phyloP scores from a whole-genome alignment of 2,329 filamentous ascomycete species.

The Alternaria infectoria region DNA sequence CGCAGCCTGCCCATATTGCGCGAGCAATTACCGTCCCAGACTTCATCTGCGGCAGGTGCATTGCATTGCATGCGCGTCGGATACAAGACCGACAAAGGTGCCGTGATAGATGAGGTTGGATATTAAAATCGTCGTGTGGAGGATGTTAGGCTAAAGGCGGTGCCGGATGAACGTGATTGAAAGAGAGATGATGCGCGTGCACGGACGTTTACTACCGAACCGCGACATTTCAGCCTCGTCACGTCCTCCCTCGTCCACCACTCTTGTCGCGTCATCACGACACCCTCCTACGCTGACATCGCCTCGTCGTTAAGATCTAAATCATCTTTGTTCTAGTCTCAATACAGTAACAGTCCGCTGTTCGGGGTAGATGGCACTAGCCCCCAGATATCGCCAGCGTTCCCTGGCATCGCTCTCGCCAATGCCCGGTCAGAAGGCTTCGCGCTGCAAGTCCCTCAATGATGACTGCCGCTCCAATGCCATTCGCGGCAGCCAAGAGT shows the following conservation, averaged over 20 bases:
- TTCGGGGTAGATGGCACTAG: conserved; percentile 37
- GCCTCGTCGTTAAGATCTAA: conserved; percentile 21
- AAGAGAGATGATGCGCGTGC: conserved; percentile 30
- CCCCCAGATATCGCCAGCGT: conserved; percentile 6
- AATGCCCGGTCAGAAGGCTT: conserved; percentile 40
- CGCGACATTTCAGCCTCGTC: conserved; percentile 34
- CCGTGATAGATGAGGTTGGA: conserved; percentile 34
- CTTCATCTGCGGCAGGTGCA: conserved; percentile 27
- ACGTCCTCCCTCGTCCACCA: conserved; percentile 24
- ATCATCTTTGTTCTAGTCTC: conserved; percentile 13
- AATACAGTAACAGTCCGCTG: conserved; percentile 21
- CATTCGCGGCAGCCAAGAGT: conserved; percentile 28
- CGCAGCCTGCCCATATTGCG: conserved; percentile 29
- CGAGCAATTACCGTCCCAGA: conserved; percentile 25
- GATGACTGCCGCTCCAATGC: conserved; percentile 28
- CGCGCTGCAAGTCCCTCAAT: conserved; percentile 14
- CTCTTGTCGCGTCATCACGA: conserved; percentile 22
- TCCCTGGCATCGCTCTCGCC: conserved; percentile 16
- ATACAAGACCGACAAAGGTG: conserved; percentile 22
- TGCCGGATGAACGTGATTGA: conserved; percentile 25
- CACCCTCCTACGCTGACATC: conserved; percentile 13
- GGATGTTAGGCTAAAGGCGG: conserved; percentile 40
- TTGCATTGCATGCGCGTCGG: conserved; percentile 21
- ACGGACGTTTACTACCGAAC: conserved; percentile 20
- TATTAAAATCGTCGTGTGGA: conserved; percentile 37